phyloP scores from a whole-genome alignment of 352 stramenopile genomes.

The Globisporangium viniferum region DNA sequence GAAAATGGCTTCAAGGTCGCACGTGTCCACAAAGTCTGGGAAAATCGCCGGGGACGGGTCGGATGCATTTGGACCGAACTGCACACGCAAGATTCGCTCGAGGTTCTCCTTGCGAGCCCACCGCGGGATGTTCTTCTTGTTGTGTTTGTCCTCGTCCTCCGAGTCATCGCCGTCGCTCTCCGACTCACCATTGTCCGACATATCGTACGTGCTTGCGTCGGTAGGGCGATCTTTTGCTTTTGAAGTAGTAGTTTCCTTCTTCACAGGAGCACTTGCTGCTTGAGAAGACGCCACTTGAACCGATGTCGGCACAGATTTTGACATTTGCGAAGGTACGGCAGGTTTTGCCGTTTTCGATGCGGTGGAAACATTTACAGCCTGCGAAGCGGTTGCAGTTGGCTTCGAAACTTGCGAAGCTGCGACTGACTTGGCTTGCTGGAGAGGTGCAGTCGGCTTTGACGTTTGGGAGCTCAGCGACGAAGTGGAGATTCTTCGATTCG shows the following conservation, averaged over 20 bases:
- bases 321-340: not conserved
- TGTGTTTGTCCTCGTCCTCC: conserved; percentile 31
- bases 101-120: conserved; percentile 80
- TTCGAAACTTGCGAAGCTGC: not conserved
- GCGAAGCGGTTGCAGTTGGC: not conserved
- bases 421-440: conserved; percentile 4
- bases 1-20: conserved; percentile 83
- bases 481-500: conserved; percentile 1
- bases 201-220: conserved; percentile 52
- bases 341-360: conserved; percentile 1
- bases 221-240: conserved; percentile 22
- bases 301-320: not conserved
- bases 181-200: conserved; percentile 79
- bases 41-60: conserved; percentile 83
- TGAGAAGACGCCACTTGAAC: not conserved
- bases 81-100: conserved; percentile 55
- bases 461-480: not conserved
- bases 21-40: conserved; percentile 79
- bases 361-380: not conserved
- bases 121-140: conserved; percentile 74
- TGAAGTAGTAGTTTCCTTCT: not conserved
- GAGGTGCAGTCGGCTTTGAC: not conserved
- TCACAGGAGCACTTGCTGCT: not conserved
- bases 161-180: conserved; percentile 44
- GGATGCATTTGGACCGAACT: conserved; percentile 72